Evolutionary conservation across 2,329 filamentous ascomycete species (phyloP), one percentile per base, ranked within the genome.

Genomic region (Fusarium xyrophilum): DNA sequence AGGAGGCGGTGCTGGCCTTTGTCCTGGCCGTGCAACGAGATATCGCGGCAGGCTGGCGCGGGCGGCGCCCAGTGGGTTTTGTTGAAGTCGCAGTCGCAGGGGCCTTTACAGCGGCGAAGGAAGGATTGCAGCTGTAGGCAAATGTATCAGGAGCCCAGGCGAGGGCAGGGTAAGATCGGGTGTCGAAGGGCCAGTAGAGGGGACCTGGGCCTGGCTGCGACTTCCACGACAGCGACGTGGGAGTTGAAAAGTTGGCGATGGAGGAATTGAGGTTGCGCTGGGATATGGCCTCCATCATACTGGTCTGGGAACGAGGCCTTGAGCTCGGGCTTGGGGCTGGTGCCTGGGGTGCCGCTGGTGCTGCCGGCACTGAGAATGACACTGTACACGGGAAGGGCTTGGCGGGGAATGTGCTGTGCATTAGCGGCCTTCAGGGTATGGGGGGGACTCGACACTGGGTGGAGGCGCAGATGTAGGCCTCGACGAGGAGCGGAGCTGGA

Each of bases 251-350:
- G 62, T 71, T 73, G 65, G 65, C 56, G 63, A 73, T 68, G 58
- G 71, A 69, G 25, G 68, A 72, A 67, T 58, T 73, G 71, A 73
- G 51, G 65, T 63, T 73, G 67, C 65, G 71, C 62, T 71, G 67
- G 62, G 62, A 65, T 59, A 71, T 60, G 52, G 65, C 67, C 56
- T 73, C 69, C 71, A 73, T 73, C 67, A 72, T 73, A 59, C 19
- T 61, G 44, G 56, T 33, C 54, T 43, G 44, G 35, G 47, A 58
- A 40, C 56, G 56, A 61, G 48, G 57, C 56, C 36, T 44, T 27
- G 59, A 47, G 47, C 46, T 47, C 48, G 64, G 30, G 30, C 17
- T 32, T 61, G 35, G 50, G 30, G 21, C 60, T 64, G 50, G 35
- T 32, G 23, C 40, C 27, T n/a, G 19, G 35, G 40, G 12, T 39